Base-by-base conservation (phyloP, 2,329 filamentous ascomycete species). In the Alternaria longipes region DNA sequence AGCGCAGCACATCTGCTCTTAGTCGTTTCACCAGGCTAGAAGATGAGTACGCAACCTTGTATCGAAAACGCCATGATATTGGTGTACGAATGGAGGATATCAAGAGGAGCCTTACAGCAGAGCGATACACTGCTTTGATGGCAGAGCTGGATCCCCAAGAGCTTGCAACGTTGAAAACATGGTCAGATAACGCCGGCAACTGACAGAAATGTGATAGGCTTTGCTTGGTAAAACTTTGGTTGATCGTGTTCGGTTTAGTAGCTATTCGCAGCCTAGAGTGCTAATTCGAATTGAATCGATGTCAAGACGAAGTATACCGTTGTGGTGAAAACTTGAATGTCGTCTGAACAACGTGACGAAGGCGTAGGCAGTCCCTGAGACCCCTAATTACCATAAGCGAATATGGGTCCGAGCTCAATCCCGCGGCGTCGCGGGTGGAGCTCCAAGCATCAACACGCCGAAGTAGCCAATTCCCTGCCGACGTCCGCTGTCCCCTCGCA, bases 351-450 rank as follows among this genome's bases (percentile, higher is more conserved):
- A 41, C 18, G 11, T 12, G 38, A 40, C 38, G 38, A 47, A 12
- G 42, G 16, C 32, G 6, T 12, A 49, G 30, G 28, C 6, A 4
- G 46, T 49, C 46, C 46, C 46, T 36, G 18, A 50, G 46, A 50
- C 46, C 46, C 46, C 46, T 50, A 26, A 50, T 50, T n/a, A 9
- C 20, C 14, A 36, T 24, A 55, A 55, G 56, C 36, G 45, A 51
- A 11, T 22, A n/a, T 57, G 51, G 51, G 58, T 28, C 58, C 58
- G 9, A 58, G 58, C 62, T 57, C 62, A 61, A 57, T 64, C 58
- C 62, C 62, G 58, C 62, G 62, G 59, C 62, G 51, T 58, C 50
- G 54, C 46, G 46, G 40, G 58, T 54, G 54, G 58, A 60, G 58
- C 58, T 61, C 42, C 36, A 40, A 63, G 45, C 62, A 59, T 54